Conservation (phyloP, 805 yeast genomes). For the Cyberlindnera xishuangbannaensis region DNA sequence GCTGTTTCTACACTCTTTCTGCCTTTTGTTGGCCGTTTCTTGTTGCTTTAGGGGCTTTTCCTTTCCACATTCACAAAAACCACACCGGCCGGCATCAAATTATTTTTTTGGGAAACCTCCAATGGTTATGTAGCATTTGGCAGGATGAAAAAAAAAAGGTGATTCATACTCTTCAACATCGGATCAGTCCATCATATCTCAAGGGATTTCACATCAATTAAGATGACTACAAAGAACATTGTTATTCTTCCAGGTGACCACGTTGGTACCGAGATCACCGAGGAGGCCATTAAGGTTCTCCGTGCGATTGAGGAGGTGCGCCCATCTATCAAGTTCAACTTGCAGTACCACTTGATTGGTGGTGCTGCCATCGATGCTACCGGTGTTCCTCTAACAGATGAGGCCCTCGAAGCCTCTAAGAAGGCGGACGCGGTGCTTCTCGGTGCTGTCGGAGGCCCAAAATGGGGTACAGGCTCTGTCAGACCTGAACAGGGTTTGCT, state of each 20-base stretch:
- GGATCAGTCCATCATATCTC: too few relatives aligned
- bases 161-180: too few relatives aligned
- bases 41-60: too few relatives aligned
- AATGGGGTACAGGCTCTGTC: slow-evolving; percentile 96
- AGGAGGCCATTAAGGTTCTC: slow-evolving; percentile 88
- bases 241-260: slow-evolving; percentile 96
- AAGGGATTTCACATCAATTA: not conserved
- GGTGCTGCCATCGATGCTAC: slow-evolving; percentile 98
- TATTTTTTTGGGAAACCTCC: too few relatives aligned
- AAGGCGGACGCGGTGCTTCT: slow-evolving; percentile 89
- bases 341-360: slow-evolving; percentile 83
- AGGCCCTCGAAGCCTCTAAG: slow-evolving; percentile 75
- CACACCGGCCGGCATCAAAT: too few relatives aligned
- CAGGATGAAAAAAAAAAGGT: too few relatives aligned
- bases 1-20: not conserved
- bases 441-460: slow-evolving; percentile 99
- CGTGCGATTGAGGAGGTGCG: slow-evolving; percentile 63
- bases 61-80: too few relatives aligned
- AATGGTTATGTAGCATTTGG: too few relatives aligned
- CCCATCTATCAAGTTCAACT: slow-evolving; percentile 66
- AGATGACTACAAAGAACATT: slow-evolving; percentile 47
- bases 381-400: slow-evolving; percentile 87
- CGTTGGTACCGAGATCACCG: slow-evolving; percentile 86
- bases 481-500: slow-evolving; percentile 97
- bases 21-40: not conserved